Conservation (phyloP, 805 yeast species). For the Cyberlindnera amylophila region DNA sequence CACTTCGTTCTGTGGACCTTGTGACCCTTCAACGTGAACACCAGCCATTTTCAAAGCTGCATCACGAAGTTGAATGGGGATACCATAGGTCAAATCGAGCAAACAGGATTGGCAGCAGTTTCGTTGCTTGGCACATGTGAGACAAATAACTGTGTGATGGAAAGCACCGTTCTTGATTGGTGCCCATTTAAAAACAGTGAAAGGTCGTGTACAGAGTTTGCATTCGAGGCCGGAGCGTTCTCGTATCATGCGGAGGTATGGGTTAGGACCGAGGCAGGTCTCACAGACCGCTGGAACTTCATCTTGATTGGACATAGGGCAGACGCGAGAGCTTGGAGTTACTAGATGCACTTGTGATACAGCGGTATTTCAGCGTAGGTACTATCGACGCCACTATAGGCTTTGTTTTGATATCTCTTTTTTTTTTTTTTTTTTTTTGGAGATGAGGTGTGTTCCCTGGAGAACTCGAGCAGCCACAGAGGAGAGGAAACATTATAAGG, state of each 20-base stretch:
- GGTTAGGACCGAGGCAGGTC: constrained; percentile 63
- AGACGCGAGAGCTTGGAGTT: too few species aligned
- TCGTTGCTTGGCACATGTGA: constrained; percentile 71
- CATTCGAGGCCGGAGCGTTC: constrained; percentile 78
- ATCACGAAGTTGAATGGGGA: constrained; percentile 78
- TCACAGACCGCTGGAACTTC: constrained; percentile 65
- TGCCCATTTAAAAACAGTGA: constrained; percentile 76
- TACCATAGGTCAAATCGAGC: constrained; percentile 74
- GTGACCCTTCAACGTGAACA: constrained; percentile 32
- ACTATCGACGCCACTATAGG: too few species aligned
- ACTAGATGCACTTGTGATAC: too few species aligned
- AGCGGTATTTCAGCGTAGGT: too few species aligned
- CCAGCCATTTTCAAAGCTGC: constrained; percentile 74
- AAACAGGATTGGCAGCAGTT: constrained; percentile 89
- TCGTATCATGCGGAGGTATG: constrained; percentile 65
- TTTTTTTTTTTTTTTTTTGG: too few species aligned
- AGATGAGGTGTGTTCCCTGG: too few species aligned
- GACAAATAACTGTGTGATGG: constrained; percentile 68
- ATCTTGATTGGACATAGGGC: constrained; percentile 9
- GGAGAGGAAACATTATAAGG: too few species aligned
- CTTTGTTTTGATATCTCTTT: too few species aligned
- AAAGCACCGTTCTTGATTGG: constrained; percentile 41
- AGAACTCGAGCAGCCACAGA: too few species aligned
- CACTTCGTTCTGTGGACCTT: constrained; percentile 48
- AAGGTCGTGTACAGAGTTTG: constrained; percentile 80